Evolutionary conservation across 352 stramenopile genomes (phyloP), one percentile per base, ranked within the genome.

Genomic region (Phytophthora pini): DNA sequence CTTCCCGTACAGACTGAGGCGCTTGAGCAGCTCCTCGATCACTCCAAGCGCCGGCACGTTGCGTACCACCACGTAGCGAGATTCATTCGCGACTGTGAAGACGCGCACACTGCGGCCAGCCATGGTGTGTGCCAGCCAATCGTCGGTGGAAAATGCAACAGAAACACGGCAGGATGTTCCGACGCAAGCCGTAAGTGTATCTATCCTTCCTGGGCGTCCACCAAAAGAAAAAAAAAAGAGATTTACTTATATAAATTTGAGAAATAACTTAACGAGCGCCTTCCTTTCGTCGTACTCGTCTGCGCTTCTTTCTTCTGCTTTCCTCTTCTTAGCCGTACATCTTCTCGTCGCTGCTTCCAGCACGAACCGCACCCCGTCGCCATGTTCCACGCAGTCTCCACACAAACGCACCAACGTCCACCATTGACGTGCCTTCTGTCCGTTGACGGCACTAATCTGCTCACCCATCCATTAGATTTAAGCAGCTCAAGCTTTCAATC

Each of bases 1-100:
- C 20, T 70, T 68, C 43, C 82, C 79, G 49, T 87, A 90, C 3
- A 82, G 62, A 61, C 77, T 80, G 44, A 88, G 67, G 20, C 76
- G 72, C 54, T 75, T 72, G 12, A 88, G 65, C 46, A 90, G 77
- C 39, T 89, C 79, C 13, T 84, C 70, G 32, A 82, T 74, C 40
- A 84, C 80, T 15, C 78, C 79, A 3, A 90, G 68, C 40, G 82
- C 71, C 24, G 82, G 82, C 22, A 90, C 65, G 62, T 90, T 90
- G 70, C 76, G 76, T 51, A 90, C 76, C 27, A 89, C 52, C 20
- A 90, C 46, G 57, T 75, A 89, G 39, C 79, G 70, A 7, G 79
- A 90, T 55, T 90, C 82, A 48, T 64, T 72, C n/a, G 76, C 72
- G 52, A 90, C 71, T 0, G 82, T 89, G 68, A 82, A 90, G 26